Conservation (phyloP, 495 filamentous ascomycete species). For the Penicillium bovifimosum region DNA sequence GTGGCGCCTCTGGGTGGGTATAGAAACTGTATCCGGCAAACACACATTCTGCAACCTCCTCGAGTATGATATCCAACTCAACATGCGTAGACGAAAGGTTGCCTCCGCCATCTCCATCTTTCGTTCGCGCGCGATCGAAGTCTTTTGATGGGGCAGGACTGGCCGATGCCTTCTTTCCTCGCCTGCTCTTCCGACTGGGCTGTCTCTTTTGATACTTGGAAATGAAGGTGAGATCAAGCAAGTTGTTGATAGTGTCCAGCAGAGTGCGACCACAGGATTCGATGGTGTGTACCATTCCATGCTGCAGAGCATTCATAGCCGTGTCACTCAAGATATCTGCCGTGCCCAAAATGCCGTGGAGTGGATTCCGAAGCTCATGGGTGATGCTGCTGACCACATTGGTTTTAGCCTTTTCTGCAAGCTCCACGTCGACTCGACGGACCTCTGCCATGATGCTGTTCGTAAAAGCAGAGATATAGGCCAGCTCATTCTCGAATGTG, state of each 20-base stretch:
- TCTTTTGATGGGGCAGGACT: background rate
- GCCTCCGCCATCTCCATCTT: background rate
- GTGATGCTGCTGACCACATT: slow-evolving; percentile 65
- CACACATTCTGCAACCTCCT: slow-evolving; percentile 56
- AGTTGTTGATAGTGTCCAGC: slow-evolving; percentile 64
- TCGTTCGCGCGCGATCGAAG: background rate
- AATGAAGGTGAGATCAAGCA: slow-evolving; percentile 49
- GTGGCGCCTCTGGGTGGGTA: slow-evolving; percentile 16
- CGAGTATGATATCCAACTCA: slow-evolving; percentile 45
- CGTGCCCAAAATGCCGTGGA: slow-evolving; percentile 60
- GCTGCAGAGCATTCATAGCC: slow-evolving; percentile 48
- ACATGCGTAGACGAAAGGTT: slow-evolving; percentile 14
- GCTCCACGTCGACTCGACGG: slow-evolving; percentile 44
- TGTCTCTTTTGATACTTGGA: slow-evolving; percentile 15
- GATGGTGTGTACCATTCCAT: slow-evolving; percentile 57
- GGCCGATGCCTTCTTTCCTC: background rate
- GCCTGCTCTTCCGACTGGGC: background rate
- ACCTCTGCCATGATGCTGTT: slow-evolving; percentile 60
- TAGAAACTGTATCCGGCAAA: slow-evolving; percentile 46
- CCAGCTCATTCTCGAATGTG: slow-evolving; percentile 41
- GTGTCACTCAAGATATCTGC: slow-evolving; percentile 58
- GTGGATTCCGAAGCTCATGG: slow-evolving; percentile 62
- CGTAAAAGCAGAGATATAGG: slow-evolving; percentile 50
- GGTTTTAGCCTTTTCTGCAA: slow-evolving; percentile 51
- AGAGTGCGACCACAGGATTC: slow-evolving; percentile 61